Evolutionary conservation across 176 grass and related monocot species (phyloP).

Genomic region (Hordeum marinum): DNA sequence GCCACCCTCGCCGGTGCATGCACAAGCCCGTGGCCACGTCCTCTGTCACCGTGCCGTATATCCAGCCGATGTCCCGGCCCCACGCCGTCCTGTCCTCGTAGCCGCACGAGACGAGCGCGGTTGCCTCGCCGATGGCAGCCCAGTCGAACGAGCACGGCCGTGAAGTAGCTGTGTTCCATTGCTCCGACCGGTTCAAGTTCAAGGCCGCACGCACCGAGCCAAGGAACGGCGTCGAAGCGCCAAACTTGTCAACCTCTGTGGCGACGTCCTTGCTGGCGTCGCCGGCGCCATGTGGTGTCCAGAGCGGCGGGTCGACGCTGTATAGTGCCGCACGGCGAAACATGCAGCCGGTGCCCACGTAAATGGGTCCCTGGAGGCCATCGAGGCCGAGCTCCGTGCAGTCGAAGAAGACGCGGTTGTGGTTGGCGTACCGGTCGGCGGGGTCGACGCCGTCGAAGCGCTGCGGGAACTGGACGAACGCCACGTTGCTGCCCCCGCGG

Average conservation of each 20-base stretch:
- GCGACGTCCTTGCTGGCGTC: not conserved
- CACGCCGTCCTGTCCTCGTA: conserved; percentile 19
- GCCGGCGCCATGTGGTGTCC: not conserved
- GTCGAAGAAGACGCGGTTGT: conserved; percentile 86
- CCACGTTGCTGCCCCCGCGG: not conserved
- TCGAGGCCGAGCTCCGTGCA: conserved; percentile 72
- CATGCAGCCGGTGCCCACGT: conserved; percentile 26
- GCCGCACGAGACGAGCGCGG: conserved; percentile 7
- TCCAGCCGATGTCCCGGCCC: conserved; percentile 21
- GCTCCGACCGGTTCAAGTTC: not conserved
- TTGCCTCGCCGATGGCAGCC: not conserved
- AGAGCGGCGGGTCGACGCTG: conserved; percentile 6
- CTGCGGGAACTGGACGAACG: conserved; percentile 77
- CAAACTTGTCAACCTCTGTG: not conserved
- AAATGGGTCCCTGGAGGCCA: conserved; percentile 51
- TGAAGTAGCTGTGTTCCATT: not conserved
- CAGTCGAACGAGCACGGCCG: not conserved
- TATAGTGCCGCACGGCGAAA: conserved; percentile 22
- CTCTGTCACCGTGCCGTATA: conserved; percentile 22
- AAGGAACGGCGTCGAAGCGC: not conserved
- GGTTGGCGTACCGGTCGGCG: conserved; percentile 73
- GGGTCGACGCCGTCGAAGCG: conserved; percentile 78
- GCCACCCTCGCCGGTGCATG: conserved; percentile 31
- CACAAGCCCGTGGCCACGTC: conserved; percentile 21
- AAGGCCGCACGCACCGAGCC: not conserved